phyloP scores from a whole-genome alignment of 352 stramenopile species.

The Pythium grandisporangium region DNA sequence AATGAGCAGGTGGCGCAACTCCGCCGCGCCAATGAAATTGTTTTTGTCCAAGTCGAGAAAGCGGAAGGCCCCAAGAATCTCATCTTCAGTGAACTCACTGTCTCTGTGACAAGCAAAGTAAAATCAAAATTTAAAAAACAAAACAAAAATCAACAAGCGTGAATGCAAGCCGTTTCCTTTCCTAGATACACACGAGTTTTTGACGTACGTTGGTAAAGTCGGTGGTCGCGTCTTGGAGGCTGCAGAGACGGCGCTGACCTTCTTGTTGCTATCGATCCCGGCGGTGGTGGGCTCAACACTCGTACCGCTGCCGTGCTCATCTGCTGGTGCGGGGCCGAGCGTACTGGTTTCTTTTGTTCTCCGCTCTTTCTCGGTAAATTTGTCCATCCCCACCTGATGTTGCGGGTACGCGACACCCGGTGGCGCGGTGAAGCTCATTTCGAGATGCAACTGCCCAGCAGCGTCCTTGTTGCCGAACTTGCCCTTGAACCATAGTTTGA shows the following conservation, averaged over 20 bases:
- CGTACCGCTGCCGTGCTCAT: too few species aligned
- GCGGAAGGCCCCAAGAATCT: constrained; percentile 86
- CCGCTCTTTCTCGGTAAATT: constrained; percentile 61
- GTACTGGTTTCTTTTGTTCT: constrained; percentile 64
- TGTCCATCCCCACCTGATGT: constrained; percentile 77
- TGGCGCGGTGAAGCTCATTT: constrained; percentile 83
- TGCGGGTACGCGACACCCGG: constrained; percentile 84
- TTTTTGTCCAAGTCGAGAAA: constrained; percentile 94
- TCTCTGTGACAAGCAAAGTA: too few species aligned
- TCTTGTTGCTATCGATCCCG: constrained; percentile 5
- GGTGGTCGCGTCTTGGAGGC: too few species aligned
- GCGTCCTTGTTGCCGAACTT: constrained; percentile 84
- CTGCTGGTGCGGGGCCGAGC: too few species aligned
- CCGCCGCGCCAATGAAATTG: constrained; percentile 86
- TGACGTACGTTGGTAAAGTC: too few species aligned
- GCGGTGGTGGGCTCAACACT: constrained; percentile 14
- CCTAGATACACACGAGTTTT: too few species aligned
- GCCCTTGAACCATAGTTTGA: constrained; percentile 82
- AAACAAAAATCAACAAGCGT: too few species aligned
- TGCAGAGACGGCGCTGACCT: constrained; percentile 16
- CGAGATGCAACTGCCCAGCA: constrained; percentile 79
- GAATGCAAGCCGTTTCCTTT: too few species aligned
- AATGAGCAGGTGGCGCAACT: constrained; percentile 90
- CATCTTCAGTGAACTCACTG: constrained; percentile 87
- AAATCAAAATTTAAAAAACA: too few species aligned